phyloP scores from a whole-genome alignment of 1,139 yeast species.

The Saccharomyces pastorianus region DNA sequence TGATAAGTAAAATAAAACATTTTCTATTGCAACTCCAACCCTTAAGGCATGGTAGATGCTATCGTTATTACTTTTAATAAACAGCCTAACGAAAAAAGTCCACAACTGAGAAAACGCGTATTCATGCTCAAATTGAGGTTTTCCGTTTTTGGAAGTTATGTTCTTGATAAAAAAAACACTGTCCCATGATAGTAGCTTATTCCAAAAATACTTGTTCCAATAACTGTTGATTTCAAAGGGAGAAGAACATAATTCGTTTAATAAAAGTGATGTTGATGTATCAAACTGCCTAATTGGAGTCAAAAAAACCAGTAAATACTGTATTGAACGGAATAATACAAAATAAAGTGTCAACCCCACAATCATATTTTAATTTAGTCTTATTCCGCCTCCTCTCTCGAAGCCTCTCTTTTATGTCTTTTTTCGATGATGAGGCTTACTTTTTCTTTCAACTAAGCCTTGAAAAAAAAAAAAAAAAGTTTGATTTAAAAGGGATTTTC shows the following conservation, averaged over 20 bases:
- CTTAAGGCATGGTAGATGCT: slow-evolving; percentile 40
- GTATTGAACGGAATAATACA: slow-evolving; percentile 32
- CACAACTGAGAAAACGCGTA: slow-evolving; percentile 82
- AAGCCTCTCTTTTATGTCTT: not conserved
- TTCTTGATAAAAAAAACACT: slow-evolving; percentile 61
- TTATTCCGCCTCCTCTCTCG: not conserved
- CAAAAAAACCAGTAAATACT: slow-evolving; percentile 34
- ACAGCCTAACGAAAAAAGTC: slow-evolving; percentile 44
- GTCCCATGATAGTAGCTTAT: slow-evolving; percentile 74
- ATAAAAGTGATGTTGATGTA: slow-evolving; percentile 38
- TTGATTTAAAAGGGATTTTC: not conserved
- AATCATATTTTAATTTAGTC: not conserved
- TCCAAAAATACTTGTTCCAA: slow-evolving; percentile 29
- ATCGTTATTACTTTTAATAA: slow-evolving; percentile 8
- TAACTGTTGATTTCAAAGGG: not conserved
- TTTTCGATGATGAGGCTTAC: slow-evolving; percentile 1
- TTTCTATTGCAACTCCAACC: slow-evolving; percentile 42
- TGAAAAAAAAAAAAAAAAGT: not conserved
- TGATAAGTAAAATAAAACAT: slow-evolving; percentile 45
- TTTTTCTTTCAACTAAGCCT: not conserved
- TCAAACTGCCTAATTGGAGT: slow-evolving; percentile 42
- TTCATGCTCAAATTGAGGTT: slow-evolving; percentile 67
- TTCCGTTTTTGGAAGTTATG: slow-evolving; percentile 40
- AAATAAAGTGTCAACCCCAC: slow-evolving; percentile 23
- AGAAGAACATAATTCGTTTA: slow-evolving; percentile 10